phyloP scores from a whole-genome alignment of 192 early-diverging fungal species.

The Rhizoclosmatium sp. region DNA sequence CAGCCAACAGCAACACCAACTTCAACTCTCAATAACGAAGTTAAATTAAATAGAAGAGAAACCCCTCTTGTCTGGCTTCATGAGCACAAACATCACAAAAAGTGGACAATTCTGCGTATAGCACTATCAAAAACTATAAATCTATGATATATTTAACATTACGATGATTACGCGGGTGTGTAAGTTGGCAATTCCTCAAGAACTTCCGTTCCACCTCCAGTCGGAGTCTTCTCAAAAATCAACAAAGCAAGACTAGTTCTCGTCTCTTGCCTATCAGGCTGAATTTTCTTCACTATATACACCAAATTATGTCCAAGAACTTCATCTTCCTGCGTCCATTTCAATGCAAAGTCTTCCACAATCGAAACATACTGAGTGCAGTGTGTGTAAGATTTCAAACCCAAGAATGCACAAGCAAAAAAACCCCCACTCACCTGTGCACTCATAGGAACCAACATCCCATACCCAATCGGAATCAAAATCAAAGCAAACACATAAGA shows the following conservation, averaged over 20 bases:
- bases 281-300: not conserved
- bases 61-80: no score
- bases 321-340: constrained; percentile 22
- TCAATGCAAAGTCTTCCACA: not conserved
- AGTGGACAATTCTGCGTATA: no score
- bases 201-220: not conserved
- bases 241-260: not conserved
- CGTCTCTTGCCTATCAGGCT: not conserved
- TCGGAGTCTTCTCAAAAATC: constrained; percentile 13
- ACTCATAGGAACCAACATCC: not conserved
- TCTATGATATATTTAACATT: no score
- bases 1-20: no score
- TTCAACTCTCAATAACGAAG: no score
- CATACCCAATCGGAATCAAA: not conserved
- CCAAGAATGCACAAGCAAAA: not conserved
- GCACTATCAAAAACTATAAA: no score
- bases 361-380: not conserved
- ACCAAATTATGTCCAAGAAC: not conserved
- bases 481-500: not conserved
- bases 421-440: not conserved
- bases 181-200: constrained; percentile 6
- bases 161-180: not conserved
- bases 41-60: no score
- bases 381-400: not conserved
- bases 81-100: no score